Conservation (phyloP, 352 stramenopile genomes). For the Aphanomyces euteiches region DNA sequence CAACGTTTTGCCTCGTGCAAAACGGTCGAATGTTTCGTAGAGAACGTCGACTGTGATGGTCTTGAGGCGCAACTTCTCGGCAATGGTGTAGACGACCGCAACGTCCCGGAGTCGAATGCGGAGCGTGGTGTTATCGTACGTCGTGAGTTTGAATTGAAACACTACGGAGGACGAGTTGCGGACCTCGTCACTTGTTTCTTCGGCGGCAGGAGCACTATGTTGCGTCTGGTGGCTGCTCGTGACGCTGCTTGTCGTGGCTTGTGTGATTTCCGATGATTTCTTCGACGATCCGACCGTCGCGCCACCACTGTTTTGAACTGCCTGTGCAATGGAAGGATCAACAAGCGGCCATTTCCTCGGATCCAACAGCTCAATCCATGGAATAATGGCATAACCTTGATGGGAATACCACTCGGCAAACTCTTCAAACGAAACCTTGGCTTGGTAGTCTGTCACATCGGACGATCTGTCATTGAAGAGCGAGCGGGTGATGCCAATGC, state of each 20-base stretch:
- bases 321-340: constrained; percentile 51
- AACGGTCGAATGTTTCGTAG: constrained; percentile 64
- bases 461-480: constrained; percentile 70
- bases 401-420: constrained; percentile 85
- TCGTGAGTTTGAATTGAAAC: constrained; percentile 84
- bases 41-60: constrained; percentile 59
- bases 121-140: constrained; percentile 72
- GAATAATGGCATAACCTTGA: constrained; percentile 75
- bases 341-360: constrained; percentile 80
- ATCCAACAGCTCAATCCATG: constrained; percentile 83
- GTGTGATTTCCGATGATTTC: background rate
- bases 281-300: background rate
- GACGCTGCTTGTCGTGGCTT: constrained; percentile 37
- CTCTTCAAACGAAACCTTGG: constrained; percentile 76
- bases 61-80: constrained; percentile 79
- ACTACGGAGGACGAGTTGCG: constrained; percentile 70
- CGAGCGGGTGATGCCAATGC: constrained; percentile 73
- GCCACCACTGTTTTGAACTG: constrained; percentile 36
- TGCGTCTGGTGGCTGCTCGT: constrained; percentile 39
- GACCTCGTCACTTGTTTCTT: background rate
- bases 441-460: background rate
- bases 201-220: background rate
- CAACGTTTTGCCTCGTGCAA: constrained; percentile 57
- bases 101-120: constrained; percentile 83
- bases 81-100: constrained; percentile 83